phyloP scores from a whole-genome alignment of 495 filamentous ascomycete species.

The Penicillium chermesinum region DNA sequence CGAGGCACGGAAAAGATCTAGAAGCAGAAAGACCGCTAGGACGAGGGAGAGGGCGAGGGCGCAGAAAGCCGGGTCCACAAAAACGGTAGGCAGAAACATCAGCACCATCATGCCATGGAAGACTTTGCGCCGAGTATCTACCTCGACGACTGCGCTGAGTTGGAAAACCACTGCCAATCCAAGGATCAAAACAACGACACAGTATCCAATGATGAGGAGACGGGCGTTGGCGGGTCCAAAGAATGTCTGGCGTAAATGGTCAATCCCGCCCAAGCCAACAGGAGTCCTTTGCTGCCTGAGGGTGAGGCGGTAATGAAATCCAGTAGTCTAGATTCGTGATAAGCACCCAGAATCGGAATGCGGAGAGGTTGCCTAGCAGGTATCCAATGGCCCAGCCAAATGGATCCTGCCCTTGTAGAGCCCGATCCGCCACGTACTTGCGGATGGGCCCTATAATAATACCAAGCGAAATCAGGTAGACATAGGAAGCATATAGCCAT shows the following conservation, averaged over 20 bases:
- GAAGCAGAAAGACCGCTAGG: conserved; percentile 75
- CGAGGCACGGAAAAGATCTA: conserved; percentile 83
- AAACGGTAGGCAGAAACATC: conserved; percentile 85
- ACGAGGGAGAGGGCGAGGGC: conserved; percentile 70
- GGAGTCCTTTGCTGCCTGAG: conserved; percentile 26
- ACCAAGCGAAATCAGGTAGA: conserved; percentile 59
- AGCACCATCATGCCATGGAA: conserved; percentile 98
- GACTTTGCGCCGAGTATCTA: conserved; percentile 95
- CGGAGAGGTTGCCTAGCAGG: conserved; percentile 71
- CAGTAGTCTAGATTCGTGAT: conserved; percentile 63
- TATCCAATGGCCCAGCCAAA: conserved; percentile 92
- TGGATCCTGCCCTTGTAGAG: conserved; percentile 69
- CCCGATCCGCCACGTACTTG: conserved; percentile 57
- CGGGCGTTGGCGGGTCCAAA: conserved; percentile 77
- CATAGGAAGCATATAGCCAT: conserved; percentile 76
- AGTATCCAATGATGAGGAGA: conserved; percentile 72
- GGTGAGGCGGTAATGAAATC: conserved; percentile 64
- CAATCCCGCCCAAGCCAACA: conserved; percentile 52
- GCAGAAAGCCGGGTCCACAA: conserved; percentile 77
- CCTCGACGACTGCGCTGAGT: conserved; percentile 67
- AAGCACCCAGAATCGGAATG: conserved; percentile 61
- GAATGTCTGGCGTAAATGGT: conserved; percentile 49
- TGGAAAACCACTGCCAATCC: conserved; percentile 71
- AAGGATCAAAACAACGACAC: conserved; percentile 55
- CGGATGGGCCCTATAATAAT: conserved; percentile 70